Base-by-base conservation (phyloP, 2,329 filamentous ascomycete species). In the Ambrosiella xylebori region DNA sequence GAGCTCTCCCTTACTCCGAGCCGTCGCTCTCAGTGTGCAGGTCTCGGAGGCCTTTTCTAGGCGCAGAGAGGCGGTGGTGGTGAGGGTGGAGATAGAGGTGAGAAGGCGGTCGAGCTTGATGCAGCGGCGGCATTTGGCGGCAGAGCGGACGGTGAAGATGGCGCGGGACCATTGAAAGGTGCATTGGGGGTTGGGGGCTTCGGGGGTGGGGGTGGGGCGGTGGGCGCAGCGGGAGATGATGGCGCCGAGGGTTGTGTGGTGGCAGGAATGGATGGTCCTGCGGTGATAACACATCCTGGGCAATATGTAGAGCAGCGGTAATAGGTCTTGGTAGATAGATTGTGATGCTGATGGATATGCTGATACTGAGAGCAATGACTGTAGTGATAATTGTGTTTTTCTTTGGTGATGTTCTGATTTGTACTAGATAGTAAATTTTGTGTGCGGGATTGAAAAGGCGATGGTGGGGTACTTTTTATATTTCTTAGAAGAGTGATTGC, bases 271-370 rank as follows among this genome's bases (percentile, higher is more conserved):
- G 3, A 62, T 27, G 12, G 60, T 61, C 8, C 59, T 47, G 38
- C 61, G 59, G 54, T 64, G 62, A 60, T 61, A 62, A 51, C 64
- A 65, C 64, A 65, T 65, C 53, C 6, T 61, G 55, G 11, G 27
- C 27, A 27, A 27, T 27, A 27, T 27, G 27, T 27, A 27, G 27
- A 27, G 27, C 27, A 27, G 27, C 27, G 27, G 27, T 27, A 27
- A 3, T 5, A 27, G 27, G 27, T 5, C 9, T 35, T 44, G 36
- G 35, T 39, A 52, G 36, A 44, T 41, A 15, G 52, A 41, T n/a
- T 53, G 5, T 37, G 7, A 37, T 37, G 27, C 11, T 38, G 51
- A 36, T 5, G n/a, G 13, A n/a, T 35, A 17, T 17, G 7, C 7
- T 17, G 44, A 17, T 17, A 47, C 13, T n/a, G n/a, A 47, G n/a